These are phyloP conservation scores for Jackrogersella minutella DNA, from an alignment of 495 filamentous ascomycete species.

Conservation along the genomic window DNA sequence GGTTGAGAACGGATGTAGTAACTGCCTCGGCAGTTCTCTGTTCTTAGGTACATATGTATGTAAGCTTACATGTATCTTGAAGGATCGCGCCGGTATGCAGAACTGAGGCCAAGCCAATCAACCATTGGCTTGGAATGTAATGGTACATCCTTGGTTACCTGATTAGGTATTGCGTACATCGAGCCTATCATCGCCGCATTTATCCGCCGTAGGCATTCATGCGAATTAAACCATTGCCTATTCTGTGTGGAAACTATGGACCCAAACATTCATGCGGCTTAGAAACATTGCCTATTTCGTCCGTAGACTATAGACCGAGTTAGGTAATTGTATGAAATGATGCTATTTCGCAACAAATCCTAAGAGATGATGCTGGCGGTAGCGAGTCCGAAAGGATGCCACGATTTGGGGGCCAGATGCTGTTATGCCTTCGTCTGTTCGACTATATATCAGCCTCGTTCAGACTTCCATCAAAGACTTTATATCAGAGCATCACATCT, in stretches of 20 bases:
- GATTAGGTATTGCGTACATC: not conserved
- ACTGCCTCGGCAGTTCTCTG: constrained; percentile 1
- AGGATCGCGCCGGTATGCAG: not conserved
- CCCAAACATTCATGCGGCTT: not conserved
- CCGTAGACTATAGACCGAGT: not conserved
- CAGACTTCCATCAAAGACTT: not conserved
- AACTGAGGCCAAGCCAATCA: not conserved
- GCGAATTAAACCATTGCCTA: not conserved
- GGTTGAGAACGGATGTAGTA: constrained; percentile 3
- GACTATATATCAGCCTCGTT: constrained; percentile 12
- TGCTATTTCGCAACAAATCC: not conserved
- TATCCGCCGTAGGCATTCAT: not conserved
- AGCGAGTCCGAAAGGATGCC: constrained; percentile 3
- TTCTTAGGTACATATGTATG: constrained; percentile 8
- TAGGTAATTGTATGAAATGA: not conserved
- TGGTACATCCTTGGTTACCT: not conserved
- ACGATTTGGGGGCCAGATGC: not conserved
- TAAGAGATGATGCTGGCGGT: not conserved
- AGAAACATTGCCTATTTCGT: constrained; percentile 2
- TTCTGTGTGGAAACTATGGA: not conserved
- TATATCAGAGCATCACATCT: not conserved
- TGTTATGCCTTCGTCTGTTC: not conserved
- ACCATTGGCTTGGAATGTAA: not conserved
- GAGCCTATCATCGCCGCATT: not conserved
- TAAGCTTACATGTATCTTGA: constrained; percentile 11